A percentile compares a stretch with the other conserved stretches of the same genome.
phyloP scores from a whole-genome alignment of 345 rosid genomes.

The Pugionium cornutum region DNA sequence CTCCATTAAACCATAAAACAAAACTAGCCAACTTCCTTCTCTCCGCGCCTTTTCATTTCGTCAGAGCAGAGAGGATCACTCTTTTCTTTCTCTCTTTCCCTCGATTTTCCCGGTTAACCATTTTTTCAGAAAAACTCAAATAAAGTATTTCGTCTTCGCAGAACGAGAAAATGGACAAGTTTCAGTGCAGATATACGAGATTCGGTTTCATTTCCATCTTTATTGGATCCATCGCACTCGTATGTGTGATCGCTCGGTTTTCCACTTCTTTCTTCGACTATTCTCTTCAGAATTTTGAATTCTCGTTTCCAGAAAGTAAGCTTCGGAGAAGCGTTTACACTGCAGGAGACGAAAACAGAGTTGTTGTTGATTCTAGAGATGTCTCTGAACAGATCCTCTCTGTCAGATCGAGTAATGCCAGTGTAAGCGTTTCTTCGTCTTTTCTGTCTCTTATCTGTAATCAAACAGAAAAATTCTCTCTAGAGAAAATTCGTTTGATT shows the following conservation, averaged over 20 bases:
- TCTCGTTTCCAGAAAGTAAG: slow-evolving; percentile 34
- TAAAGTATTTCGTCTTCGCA: neutral
- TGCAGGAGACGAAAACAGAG: slow-evolving; percentile 42
- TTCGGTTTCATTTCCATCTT: slow-evolving; percentile 24
- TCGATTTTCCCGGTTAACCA: slow-evolving; percentile 27
- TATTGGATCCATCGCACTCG: slow-evolving; percentile 34
- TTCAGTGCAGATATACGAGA: slow-evolving; percentile 13
- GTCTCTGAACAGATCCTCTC: slow-evolving; percentile 28
- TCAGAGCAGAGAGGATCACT: slow-evolving; percentile 6
- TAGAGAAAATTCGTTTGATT: neutral
- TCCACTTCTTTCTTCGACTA: slow-evolving; percentile 34
- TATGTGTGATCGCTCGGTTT: slow-evolving; percentile 28
- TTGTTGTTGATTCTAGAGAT: slow-evolving; percentile 31
- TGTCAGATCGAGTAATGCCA: slow-evolving; percentile 28
- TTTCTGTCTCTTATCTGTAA: neutral
- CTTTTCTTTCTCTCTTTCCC: slow-evolving; percentile 2
- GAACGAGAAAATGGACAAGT: slow-evolving; percentile 23
- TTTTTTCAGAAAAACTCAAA: slow-evolving; percentile 5
- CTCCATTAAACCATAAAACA: slow-evolving; percentile 26
- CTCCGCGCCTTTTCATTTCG: slow-evolving; percentile 38
- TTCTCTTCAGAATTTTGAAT: slow-evolving; percentile 32
- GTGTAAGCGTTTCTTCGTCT: slow-evolving; percentile 21
- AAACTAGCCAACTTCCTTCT: slow-evolving; percentile 29
- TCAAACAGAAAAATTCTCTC: neutral
- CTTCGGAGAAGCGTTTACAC: slow-evolving; percentile 37